Evolutionary conservation across 176 grass and related monocot genomes (phyloP), one percentile per base, ranked within the genome.

Genomic region (Luzula sylvatica): DNA sequence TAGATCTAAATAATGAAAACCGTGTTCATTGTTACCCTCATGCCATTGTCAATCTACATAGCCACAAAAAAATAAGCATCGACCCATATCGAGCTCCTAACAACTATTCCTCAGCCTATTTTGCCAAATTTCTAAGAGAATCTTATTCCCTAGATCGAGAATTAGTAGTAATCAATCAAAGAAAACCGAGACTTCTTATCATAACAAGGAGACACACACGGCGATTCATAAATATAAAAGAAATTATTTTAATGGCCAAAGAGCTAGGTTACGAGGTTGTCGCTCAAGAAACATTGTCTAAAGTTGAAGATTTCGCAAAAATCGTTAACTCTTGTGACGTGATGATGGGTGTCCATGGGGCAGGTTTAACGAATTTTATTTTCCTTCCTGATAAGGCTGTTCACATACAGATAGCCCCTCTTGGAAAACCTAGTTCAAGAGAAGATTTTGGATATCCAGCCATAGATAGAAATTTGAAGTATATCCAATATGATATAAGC

Each of bases 211-310:
- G 71, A n/a, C 56, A 73, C 1, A 75, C 73, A 1, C 52, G 87
- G 13, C 81, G 68, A 72, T 75, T 86, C 19, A 57, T 63, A 8
- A 94, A 94, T 51, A 53, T 94, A 0, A 50, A 74, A 1, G 82
- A 85, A 68, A 67, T 94, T 22, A 8, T 78, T 14, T 26, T 29
- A 0, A 60, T 68, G 61, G 81, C 74, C 1, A 45, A 86, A 51
- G 74, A 70, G 45, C 65, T 94, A 2, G 87, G 87, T 1, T 94
- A 73, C 14, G 87, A 94, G 66, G 87, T 86, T 47, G 77, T 78
- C 28, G 72, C 65, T 0, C 30, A 35, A 35, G 30, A 35, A 35
- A 35, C 30, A 7, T 4, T 4, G 1, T 35, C 30, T 35, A 75
- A 77, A 9, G 30, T 9, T 35, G 30, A 7, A 0, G 81, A 94